Base-by-base conservation (phyloP, 2,329 filamentous ascomycete genomes). In the Fusarium transvaalense region DNA sequence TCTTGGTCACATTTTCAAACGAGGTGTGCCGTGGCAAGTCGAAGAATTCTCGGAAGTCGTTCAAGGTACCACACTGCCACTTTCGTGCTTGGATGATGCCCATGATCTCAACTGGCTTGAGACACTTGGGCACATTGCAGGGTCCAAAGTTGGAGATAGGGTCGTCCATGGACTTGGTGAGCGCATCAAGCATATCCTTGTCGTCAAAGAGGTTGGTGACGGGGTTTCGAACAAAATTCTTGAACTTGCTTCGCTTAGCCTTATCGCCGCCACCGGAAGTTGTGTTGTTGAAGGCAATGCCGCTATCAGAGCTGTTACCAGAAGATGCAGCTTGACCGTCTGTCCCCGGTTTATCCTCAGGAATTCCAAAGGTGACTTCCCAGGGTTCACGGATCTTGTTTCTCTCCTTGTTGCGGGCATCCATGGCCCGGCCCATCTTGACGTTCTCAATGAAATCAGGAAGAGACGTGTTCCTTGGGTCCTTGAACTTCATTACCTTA, bases 41-140 rank as follows among this genome's bases (percentile, higher is more conserved):
- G 66, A 89, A 90, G 78, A 88, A 87, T 63, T 87, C 84, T 53
- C 88, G 81, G 76, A 89, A 89, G 76, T 90, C 88, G 65, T 90
- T 90, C 59, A 90, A 78, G 1, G 85, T 86, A 7, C 84, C 85
- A 6, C 46, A 53, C 37, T 55, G 31, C 56, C 88, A 90, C n/a
- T 82, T 78, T 38, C 88, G 82, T 1, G 85, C 81, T 71, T 88
- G 87, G 52, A 85, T 78, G 53, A 90, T 90, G 34, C 87, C 87
- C 12, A 89, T 79, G 10, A 89, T 84, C 65, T 89, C 87, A 15
- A 90, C 83, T 1, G 83, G 82, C 54, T 83, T 83, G 69, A 90
- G 79, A 9, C 84, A 82, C 56, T 83, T 84, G 2, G 88, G 88
- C 1, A 89, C 84, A 46, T 87, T 85, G 39, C 84, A 84, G 6